These are phyloP conservation scores for Phoma sp. DNA, from an alignment of 2,329 filamentous ascomycete genomes.

Conservation along the genomic window DNA sequence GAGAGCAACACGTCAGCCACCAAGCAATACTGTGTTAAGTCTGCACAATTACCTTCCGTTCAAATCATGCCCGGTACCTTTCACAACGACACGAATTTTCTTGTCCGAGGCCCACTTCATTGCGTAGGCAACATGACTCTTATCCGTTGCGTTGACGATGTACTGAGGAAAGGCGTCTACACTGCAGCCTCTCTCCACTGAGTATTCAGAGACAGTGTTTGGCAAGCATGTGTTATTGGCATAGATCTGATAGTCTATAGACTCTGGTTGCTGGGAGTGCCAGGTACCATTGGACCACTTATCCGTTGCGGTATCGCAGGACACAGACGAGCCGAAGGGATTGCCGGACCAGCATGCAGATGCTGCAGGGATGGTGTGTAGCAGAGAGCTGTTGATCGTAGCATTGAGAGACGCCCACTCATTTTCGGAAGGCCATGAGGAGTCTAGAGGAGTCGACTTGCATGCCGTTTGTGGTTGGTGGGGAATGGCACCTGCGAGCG, in stretches of 20 bases:
- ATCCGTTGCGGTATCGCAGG: conserved; percentile 31
- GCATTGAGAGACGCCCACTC: conserved; percentile 39
- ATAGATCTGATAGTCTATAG: conserved; percentile 38
- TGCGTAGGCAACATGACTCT: conserved; percentile 34
- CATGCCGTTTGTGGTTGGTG: neutral
- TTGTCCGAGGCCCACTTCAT: conserved; percentile 33
- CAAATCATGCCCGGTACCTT: conserved; percentile 19
- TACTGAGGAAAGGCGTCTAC: conserved; percentile 42
- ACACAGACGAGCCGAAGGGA: conserved; percentile 30
- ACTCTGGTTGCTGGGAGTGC: conserved; percentile 42
- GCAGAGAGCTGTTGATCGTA: conserved; percentile 40
- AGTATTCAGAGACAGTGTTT: conserved; percentile 29
- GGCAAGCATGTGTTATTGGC: conserved; percentile 47
- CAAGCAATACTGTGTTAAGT: neutral
- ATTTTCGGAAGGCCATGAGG: neutral
- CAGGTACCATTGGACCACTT: conserved; percentile 41
- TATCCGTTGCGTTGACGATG: conserved; percentile 43
- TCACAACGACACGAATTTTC: conserved; percentile 20
- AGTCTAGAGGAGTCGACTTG: conserved; percentile 4
- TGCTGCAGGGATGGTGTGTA: conserved; percentile 36
- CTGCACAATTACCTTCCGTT: conserved; percentile 9
- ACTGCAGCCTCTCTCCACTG: conserved; percentile 30
- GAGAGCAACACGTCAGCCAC: neutral
- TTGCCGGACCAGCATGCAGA: conserved; percentile 29
- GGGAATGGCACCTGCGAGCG: neutral